These are phyloP conservation scores for Selaginella tamariscina DNA, from an alignment of 75 land plant genomes.

Conservation along the genomic window DNA sequence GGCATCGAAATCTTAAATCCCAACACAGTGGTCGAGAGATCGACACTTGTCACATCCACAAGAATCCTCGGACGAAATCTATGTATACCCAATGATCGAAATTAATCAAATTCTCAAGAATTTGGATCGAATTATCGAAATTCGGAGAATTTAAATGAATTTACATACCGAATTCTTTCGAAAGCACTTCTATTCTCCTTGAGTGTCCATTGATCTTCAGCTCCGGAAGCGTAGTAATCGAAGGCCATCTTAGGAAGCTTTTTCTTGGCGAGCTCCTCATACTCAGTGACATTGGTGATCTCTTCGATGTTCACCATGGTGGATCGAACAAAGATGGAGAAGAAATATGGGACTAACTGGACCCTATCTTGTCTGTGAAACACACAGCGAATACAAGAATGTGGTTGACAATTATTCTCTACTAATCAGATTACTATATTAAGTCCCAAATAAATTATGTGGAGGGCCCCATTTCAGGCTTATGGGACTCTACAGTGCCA, in stretches of 20 bases:
- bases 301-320: constrained; percentile 16
- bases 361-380: too few relatives aligned
- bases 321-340: not conserved
- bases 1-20: constrained; percentile 95
- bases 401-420: too few relatives aligned
- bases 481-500: too few relatives aligned
- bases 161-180: constrained; percentile 49
- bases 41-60: constrained; percentile 63
- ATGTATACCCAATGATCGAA: not conserved
- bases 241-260: constrained; percentile 81
- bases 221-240: constrained; percentile 91
- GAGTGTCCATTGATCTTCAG: constrained; percentile 90
- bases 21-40: constrained; percentile 57
- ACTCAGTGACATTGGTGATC: constrained; percentile 68
- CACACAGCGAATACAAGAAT: too few relatives aligned
- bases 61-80: constrained; percentile 91
- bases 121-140: not conserved
- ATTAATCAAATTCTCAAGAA: too few relatives aligned
- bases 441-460: too few relatives aligned
- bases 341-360: too few relatives aligned
- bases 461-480: too few relatives aligned
- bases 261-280: constrained; percentile 66
- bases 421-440: too few relatives aligned
- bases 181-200: constrained; percentile 64
- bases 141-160: not conserved